Percentiles rank a stretch among this genome's conserved stretches.
phyloP scores from a whole-genome alignment of 257 asterid species.

The Solanum phureja region DNA sequence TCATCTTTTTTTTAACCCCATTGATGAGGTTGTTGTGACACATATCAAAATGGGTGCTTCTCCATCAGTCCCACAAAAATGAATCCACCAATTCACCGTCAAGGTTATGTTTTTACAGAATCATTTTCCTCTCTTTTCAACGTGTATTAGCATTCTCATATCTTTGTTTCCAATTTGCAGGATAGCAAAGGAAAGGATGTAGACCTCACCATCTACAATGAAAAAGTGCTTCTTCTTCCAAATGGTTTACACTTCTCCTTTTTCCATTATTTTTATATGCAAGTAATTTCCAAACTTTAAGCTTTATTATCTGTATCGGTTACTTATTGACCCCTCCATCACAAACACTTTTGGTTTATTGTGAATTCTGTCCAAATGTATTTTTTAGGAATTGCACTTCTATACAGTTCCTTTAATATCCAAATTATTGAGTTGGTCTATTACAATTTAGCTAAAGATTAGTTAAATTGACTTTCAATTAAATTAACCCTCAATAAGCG shows the following conservation, averaged over 20 bases:
- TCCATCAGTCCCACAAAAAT: constrained; percentile 25
- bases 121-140: not conserved
- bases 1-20: not conserved
- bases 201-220: constrained; percentile 47
- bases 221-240: constrained; percentile 94
- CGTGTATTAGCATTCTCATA: not conserved
- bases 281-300: not conserved
- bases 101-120: constrained; percentile 31
- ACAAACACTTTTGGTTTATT: too few species aligned
- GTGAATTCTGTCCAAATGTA: not conserved
- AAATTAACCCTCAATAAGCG: not conserved
- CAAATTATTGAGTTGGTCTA: not conserved
- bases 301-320: not conserved
- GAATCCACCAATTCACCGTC: constrained; percentile 65
- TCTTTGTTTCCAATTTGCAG: constrained; percentile 18
- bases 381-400: not conserved
- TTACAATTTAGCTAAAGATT: not conserved
- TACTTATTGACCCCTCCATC: not conserved
- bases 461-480: too few species aligned
- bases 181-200: constrained; percentile 60
- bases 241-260: constrained; percentile 38
- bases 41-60: not conserved
- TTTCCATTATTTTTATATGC: not conserved
- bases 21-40: not conserved
- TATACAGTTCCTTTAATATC: not conserved